Base-by-base conservation (phyloP, 2,329 filamentous ascomycete species). In the Chrysoporthe deuterocubensis region DNA sequence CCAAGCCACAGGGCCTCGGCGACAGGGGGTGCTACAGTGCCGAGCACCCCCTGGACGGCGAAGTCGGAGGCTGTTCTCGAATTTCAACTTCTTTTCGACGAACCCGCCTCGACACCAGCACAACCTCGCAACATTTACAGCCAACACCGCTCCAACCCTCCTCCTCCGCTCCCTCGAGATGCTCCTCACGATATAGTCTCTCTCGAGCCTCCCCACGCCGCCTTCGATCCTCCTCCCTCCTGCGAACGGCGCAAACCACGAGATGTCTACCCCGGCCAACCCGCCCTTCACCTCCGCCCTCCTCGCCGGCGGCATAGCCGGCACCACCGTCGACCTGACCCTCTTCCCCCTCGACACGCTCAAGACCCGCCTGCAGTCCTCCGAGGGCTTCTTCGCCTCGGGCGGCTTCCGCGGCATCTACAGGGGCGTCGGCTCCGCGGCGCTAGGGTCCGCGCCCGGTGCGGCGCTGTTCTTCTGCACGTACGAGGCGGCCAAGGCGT, bases 331-430 rank as follows among this genome's bases (percentile, higher is more conserved):
- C 80, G 96, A 99, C 87, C 90, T 97, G 75, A 94, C 94, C 66
- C 92, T 99, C 77, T 99, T 92, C 84, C 96, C 96, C 0, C 93
- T 99, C 84, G 96, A 99, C 86, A 99, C 96, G 0, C 90, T 99
- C 77, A 99, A 99, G 83, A 99, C 96, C 56, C 94, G 96, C 18
- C 92, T 99, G 7, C 96, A 99, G 82, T 93, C 94, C 71, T 87
- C 87, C 60, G 78, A 85, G 67, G 89, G 91, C 78, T 94, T 97
- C 83, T 89, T 93, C 76, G 85, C 91, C 66, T 90, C 90, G 2
- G 95, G 96, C 76, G 95, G 95, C 75, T 94, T 98, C 85, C 87
- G 86, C 62, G 94, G 95, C 70, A 93, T 98, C 74, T 99, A 99
- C 83, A 91, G 92, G 58, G 96, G 96, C 77, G 89, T 99, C 18